Evolutionary conservation across 805 yeast species (phyloP).

Genomic region (Wickerhamiella galacta): DNA sequence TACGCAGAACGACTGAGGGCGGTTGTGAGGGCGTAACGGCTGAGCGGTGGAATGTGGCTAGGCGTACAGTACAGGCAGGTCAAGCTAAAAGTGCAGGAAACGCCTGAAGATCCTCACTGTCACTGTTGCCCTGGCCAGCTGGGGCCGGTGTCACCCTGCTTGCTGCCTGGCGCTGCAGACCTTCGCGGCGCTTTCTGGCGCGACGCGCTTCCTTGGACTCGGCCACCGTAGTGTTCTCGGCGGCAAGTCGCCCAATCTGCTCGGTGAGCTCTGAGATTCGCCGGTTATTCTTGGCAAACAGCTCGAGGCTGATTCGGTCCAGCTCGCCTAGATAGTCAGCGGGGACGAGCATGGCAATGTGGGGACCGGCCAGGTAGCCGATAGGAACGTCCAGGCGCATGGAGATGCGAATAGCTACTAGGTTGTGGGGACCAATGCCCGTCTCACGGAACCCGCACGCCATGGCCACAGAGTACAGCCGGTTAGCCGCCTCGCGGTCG

Average conservation of each 20-base stretch:
- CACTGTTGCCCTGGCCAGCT: too few species aligned
- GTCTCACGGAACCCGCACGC: constrained; percentile 74
- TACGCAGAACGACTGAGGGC: too few species aligned
- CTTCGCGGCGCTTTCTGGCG: constrained; percentile 37
- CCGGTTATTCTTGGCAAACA: constrained; percentile 48
- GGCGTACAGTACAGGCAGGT: too few species aligned
- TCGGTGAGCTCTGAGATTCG: constrained; percentile 33
- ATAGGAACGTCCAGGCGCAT: constrained; percentile 64
- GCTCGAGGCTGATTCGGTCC: constrained; percentile 38
- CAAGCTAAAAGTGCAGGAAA: too few species aligned
- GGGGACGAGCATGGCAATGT: constrained; percentile 31
- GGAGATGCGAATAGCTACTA: constrained; percentile 63
- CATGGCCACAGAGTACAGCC: constrained; percentile 55
- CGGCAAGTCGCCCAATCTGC: constrained; percentile 16
- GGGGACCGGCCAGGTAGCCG: constrained; percentile 31
- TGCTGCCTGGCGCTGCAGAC: constrained; percentile 1
- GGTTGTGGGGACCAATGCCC: constrained; percentile 64
- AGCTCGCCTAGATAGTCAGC: constrained; percentile 34
- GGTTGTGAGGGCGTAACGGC: too few species aligned
- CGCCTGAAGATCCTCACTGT: too few species aligned
- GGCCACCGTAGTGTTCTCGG: constrained; percentile 9
- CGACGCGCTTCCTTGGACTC: constrained; percentile 46
- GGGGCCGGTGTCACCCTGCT: too few species aligned
- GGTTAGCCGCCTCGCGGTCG: constrained; percentile 38
- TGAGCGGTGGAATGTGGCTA: too few species aligned